Percentiles rank a stretch among this genome's conserved stretches.
Evolutionary conservation across 768 basidiomycete genomes (phyloP).

Genomic region (Imleria badia): DNA sequence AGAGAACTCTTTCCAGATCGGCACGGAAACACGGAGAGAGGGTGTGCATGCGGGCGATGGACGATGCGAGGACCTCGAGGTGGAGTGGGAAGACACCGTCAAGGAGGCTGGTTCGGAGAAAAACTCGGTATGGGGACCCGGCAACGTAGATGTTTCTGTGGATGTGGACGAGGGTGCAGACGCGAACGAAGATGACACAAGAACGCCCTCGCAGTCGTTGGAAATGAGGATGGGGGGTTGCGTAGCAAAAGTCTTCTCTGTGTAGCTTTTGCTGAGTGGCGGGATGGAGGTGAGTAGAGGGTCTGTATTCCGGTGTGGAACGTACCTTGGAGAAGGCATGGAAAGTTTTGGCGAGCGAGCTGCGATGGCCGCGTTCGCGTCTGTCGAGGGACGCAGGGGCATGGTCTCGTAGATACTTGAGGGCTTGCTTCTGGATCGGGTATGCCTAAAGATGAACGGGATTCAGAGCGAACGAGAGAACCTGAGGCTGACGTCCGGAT

Average conservation of each 20-base stretch:
- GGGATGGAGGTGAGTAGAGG: slow-evolving; percentile 1
- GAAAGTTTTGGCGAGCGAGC: slow-evolving; percentile 54
- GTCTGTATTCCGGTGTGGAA: not conserved
- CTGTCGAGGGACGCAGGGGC: slow-evolving; percentile 77
- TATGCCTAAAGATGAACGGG: slow-evolving; percentile 53
- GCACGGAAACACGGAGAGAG: slow-evolving; percentile 94
- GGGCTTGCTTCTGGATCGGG: slow-evolving; percentile 88
- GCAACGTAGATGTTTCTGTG: not conserved
- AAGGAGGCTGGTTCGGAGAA: slow-evolving; percentile 78
- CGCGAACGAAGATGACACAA: slow-evolving; percentile 44
- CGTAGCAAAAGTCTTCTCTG: slow-evolving; percentile 77
- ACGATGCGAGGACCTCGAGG: slow-evolving; percentile 80
- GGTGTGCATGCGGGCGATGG: slow-evolving; percentile 84
- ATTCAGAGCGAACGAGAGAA: not conserved
- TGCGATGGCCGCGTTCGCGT: slow-evolving; percentile 69
- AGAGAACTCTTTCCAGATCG: slow-evolving; percentile 51
- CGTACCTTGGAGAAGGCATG: slow-evolving; percentile 72
- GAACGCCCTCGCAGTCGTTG: slow-evolving; percentile 96
- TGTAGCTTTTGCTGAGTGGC: slow-evolving; percentile 14
- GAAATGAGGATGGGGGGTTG: slow-evolving; percentile 84
- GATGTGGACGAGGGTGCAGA: slow-evolving; percentile 4
- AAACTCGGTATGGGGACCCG: slow-evolving; percentile 47
- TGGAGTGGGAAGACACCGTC: slow-evolving; percentile 94
- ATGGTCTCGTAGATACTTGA: slow-evolving; percentile 80
- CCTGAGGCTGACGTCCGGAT: slow-evolving; percentile 46